A percentile compares a stretch with the other conserved stretches of the same genome.
Evolutionary conservation across 1,139 yeast genomes (phyloP).

Genomic region (Candida frijolesensis): DNA sequence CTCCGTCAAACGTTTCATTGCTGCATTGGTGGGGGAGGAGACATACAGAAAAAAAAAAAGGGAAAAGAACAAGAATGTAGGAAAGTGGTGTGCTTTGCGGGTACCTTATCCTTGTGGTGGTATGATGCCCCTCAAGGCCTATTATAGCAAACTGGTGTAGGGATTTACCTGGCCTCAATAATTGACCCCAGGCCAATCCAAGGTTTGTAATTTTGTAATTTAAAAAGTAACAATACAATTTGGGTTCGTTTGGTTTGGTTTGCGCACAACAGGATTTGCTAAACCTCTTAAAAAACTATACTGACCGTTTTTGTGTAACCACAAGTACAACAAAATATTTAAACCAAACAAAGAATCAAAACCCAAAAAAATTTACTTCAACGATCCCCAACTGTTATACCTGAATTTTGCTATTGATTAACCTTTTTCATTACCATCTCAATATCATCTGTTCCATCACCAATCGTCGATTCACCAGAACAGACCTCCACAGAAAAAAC

Average conservation of each 20-base stretch:
- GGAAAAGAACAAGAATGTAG: neutral
- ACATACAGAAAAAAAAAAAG: too few species aligned
- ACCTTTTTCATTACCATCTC: neutral
- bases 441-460: neutral
- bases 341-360: conserved; percentile 3
- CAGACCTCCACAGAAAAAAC: too few species aligned
- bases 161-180: neutral
- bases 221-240: too few species aligned
- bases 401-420: neutral
- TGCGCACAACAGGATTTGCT: neutral
- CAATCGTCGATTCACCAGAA: neutral
- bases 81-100: neutral
- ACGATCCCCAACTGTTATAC: neutral
- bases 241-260: neutral
- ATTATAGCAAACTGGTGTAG: too few species aligned
- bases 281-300: neutral
- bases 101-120: neutral
- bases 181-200: too few species aligned
- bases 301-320: neutral
- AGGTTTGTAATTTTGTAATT: too few species aligned
- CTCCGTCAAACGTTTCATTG: neutral
- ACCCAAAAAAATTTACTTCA: neutral
- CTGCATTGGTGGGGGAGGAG: neutral
- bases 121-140: neutral
- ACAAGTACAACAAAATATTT: neutral